Base-by-base conservation (phyloP, 345 rosid genomes). In the Rhizophora mangle region DNA sequence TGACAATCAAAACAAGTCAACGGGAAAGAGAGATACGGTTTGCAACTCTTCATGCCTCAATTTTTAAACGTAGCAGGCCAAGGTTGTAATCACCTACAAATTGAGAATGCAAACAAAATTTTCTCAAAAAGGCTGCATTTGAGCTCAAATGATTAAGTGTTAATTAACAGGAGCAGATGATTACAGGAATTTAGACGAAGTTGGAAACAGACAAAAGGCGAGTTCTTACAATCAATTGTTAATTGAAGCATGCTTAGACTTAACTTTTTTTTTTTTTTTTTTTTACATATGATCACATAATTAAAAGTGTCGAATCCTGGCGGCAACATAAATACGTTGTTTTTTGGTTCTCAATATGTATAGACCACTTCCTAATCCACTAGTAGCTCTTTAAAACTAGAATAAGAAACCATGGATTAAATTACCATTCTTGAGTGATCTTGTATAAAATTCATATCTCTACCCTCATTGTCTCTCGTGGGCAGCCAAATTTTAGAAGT, bases 401-500 rank as follows among this genome's bases (percentile, higher is more conserved):
- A 76, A 69, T 21, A 76, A 76, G 78, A 76, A 80, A 80, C 77
- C 3, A 62, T 54, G 62, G 52, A 73, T 67, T 39, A 37, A 54
- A 24, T 1, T 2, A 37, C 3, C 8, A 22, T 49, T 37, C 63
- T 21, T 62, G 31, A 63, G 7, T 34, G 37, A 34, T 34, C 37
- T 34, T 34, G 9, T 34, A 34, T 34, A 64, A 52, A 72, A 72
- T 63, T 53, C 63, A 30, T 63, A 60, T 79, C 68, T 76, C 52
- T 72, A 13, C 68, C 57, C 68, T 64, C 47, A 19, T 69, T 78
- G 66, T 74, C 72, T 66, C 63, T 55, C 69, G 37, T 34, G 52
- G 59, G 58, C 27, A 77, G 74, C 74, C 81, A 60, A 70, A 83
- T 73, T 80, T 80, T 64, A 31, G 24, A 71, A 80, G 74, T 76